These are phyloP conservation scores for Paecilomyces variotii DNA, from an alignment of 2,329 filamentous ascomycete species.

Conservation along the genomic window DNA sequence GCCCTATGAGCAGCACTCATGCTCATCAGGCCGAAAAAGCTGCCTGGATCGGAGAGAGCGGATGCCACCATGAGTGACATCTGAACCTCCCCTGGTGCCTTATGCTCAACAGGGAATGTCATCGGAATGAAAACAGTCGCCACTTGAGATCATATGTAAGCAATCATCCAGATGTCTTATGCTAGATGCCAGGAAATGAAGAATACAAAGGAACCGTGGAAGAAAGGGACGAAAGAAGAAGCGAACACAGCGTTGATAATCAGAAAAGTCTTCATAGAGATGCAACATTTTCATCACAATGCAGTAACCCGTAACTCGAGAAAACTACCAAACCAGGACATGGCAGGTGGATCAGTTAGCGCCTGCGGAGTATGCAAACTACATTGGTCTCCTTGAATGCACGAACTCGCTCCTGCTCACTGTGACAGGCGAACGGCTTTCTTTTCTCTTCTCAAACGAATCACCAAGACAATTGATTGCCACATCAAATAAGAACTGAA, in stretches of 20 bases:
- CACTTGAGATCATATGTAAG: conserved; percentile 11
- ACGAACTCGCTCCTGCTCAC: not conserved
- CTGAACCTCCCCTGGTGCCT: conserved; percentile 14
- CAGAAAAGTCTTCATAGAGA: not conserved
- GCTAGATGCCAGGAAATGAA: not conserved
- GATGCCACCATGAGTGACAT: conserved; percentile 23
- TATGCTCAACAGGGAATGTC: conserved; percentile 29
- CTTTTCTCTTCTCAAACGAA: not conserved
- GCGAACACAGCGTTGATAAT: not conserved
- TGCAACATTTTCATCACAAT: not conserved
- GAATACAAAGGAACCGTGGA: not conserved
- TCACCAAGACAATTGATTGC: not conserved
- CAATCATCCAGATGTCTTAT: conserved; percentile 4
- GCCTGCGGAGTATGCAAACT: not conserved
- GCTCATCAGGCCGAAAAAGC: conserved; percentile 32
- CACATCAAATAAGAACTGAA: not conserved
- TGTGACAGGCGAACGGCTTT: not conserved
- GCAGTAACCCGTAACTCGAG: not conserved
- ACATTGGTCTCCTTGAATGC: not conserved
- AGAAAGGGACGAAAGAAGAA: not conserved
- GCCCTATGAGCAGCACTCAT: conserved; percentile 33
- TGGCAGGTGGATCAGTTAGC: no score
- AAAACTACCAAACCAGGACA: not conserved
- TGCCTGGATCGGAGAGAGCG: conserved; percentile 27
- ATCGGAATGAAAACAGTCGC: conserved; percentile 31